Percentiles rank a stretch among this genome's conserved stretches.
Conservation (phyloP, 768 basidiomycete species). For the Boletellus sp. region DNA sequence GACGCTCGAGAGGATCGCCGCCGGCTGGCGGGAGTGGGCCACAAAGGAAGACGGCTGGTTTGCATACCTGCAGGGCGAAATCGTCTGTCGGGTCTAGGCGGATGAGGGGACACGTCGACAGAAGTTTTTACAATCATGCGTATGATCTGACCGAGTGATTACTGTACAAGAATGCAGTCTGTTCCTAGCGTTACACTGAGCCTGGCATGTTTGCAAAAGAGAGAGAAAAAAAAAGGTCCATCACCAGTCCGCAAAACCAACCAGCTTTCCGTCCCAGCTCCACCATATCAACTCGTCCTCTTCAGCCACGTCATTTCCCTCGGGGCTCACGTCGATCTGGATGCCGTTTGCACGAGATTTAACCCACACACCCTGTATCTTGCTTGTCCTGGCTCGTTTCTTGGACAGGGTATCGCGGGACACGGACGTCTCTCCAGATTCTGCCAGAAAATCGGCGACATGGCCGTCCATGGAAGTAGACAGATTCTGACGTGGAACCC, state of each 20-base stretch:
- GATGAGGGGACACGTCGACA: too few species aligned
- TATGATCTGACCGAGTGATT: too few species aligned
- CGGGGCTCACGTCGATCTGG: not conserved
- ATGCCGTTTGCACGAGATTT: constrained; percentile 18
- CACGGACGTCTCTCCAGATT: constrained; percentile 11
- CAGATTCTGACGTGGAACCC: constrained; percentile 45
- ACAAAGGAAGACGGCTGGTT: too few species aligned
- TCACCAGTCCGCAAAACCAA: constrained; percentile 48
- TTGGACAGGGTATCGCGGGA: constrained; percentile 18
- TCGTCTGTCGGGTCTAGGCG: too few species aligned
- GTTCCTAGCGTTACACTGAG: not conserved
- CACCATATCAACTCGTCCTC: constrained; percentile 52
- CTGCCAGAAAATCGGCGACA: constrained; percentile 35
- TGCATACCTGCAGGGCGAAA: too few species aligned
- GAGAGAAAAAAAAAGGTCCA: not conserved
- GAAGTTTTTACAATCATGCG: too few species aligned
- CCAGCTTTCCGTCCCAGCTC: constrained; percentile 47
- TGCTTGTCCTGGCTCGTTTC: constrained; percentile 26
- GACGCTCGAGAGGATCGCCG: too few species aligned
- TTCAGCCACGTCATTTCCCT: constrained; percentile 29
- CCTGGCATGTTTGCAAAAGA: not conserved
- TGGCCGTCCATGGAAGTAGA: constrained; percentile 35
- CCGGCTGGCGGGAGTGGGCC: too few species aligned
- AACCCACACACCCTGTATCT: constrained; percentile 43
- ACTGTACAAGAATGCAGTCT: not conserved